Percentiles rank a stretch among this genome's conserved stretches.
Evolutionary conservation across 2,329 filamentous ascomycete genomes (phyloP).

Genomic region (Lachnellula hyalina): DNA sequence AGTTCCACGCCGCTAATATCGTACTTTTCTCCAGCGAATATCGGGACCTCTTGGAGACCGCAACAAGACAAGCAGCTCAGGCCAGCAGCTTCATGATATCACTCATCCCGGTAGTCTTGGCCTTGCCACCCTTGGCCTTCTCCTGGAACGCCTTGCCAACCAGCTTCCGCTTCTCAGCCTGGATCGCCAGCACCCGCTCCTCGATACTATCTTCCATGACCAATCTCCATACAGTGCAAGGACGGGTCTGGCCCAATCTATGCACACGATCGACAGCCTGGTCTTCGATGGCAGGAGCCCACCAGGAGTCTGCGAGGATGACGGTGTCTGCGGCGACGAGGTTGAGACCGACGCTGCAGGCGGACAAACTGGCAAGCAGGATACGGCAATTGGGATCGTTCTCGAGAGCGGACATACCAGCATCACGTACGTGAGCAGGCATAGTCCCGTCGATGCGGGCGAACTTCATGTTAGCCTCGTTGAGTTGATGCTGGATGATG

Average conservation of each 20-base stretch:
- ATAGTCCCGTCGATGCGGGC: slow-evolving; percentile 78
- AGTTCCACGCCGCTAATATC: too few relatives aligned
- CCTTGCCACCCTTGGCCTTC: slow-evolving; percentile 53
- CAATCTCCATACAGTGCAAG: slow-evolving; percentile 74
- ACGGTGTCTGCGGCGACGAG: slow-evolving; percentile 82
- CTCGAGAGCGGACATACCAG: slow-evolving; percentile 62
- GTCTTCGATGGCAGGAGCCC: slow-evolving; percentile 88
- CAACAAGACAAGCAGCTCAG: neutral
- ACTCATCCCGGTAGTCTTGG: slow-evolving; percentile 49
- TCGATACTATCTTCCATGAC: slow-evolving; percentile 79
- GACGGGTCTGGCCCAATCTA: slow-evolving; percentile 73
- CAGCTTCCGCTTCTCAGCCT: slow-evolving; percentile 71
- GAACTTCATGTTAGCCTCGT: slow-evolving; percentile 54
- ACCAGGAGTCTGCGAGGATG: slow-evolving; percentile 81
- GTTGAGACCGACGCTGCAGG: slow-evolving; percentile 82
- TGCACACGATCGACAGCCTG: slow-evolving; percentile 88
- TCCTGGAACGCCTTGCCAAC: slow-evolving; percentile 78
- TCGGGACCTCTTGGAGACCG: too few relatives aligned
- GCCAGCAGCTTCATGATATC: slow-evolving; percentile 44
- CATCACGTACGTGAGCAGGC: slow-evolving; percentile 64
- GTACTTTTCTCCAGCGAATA: too few relatives aligned
- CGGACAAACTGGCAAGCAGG: slow-evolving; percentile 74
- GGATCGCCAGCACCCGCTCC: slow-evolving; percentile 72
- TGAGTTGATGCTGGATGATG: slow-evolving; percentile 64
- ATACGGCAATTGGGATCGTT: slow-evolving; percentile 63